Conservation (phyloP, 495 filamentous ascomycete genomes). For the Penicillium cataractarum region DNA sequence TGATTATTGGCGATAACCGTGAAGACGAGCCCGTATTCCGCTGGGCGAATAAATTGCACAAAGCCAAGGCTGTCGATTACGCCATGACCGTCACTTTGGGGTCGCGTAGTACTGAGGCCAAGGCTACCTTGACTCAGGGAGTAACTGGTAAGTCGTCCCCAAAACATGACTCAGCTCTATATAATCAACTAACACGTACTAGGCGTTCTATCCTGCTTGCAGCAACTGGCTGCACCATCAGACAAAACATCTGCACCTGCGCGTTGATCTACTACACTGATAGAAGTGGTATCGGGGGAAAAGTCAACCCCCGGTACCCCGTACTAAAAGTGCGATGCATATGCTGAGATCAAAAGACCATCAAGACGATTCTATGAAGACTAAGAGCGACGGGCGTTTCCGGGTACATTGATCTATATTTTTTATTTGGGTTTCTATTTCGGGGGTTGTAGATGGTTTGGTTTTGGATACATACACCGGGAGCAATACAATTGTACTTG, state of each 20-base stretch:
- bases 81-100: conserved; percentile 84
- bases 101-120: conserved; percentile 82
- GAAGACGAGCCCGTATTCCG: conserved; percentile 92
- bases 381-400: conserved; percentile 20
- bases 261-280: conserved; percentile 4
- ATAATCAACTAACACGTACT: conserved; percentile 2
- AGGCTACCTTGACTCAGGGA: conserved; percentile 81
- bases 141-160: conserved; percentile 66
- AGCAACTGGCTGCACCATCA: conserved; percentile 26
- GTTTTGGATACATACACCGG: not conserved
- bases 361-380: conserved; percentile 23
- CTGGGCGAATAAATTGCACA: conserved; percentile 80
- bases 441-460: not conserved
- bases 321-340: not conserved
- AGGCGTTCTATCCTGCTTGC: conserved; percentile 43
- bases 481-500: not conserved
- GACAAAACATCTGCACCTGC: conserved; percentile 5
- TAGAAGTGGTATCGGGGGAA: not conserved
- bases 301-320: not conserved
- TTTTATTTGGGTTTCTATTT: not conserved
- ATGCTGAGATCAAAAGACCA: not conserved
- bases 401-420: conserved; percentile 2
- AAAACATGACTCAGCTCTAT: too few relatives aligned
- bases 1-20: conserved; percentile 84
- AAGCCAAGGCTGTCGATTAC: conserved; percentile 57